These are phyloP conservation scores for Backusella sp. DNA, from an alignment of 192 early-diverging fungal species.

Conservation along the genomic window DNA sequence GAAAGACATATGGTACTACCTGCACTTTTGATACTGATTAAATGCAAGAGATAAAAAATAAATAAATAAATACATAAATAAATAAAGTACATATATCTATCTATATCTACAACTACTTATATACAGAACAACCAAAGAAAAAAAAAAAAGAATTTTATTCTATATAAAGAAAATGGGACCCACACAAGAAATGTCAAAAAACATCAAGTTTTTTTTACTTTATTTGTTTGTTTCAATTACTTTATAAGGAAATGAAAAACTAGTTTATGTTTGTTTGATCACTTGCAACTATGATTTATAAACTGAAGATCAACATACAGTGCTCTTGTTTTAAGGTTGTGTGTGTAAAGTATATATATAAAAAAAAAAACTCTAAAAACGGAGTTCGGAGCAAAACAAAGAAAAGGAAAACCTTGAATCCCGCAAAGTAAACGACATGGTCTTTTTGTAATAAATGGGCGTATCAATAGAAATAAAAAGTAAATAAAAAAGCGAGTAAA, in stretches of 20 bases:
- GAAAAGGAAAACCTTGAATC: background rate
- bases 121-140: background rate
- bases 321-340: too few relatives aligned
- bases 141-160: too few relatives aligned
- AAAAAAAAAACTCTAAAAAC: background rate
- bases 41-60: background rate
- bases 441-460: too few relatives aligned
- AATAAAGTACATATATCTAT: background rate
- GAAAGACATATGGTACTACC: slow-evolving; percentile 43
- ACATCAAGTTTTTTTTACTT: too few relatives aligned
- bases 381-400: background rate
- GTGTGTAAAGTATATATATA: background rate
- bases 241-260: background rate
- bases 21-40: slow-evolving; percentile 40
- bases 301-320: background rate
- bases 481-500: too few relatives aligned
- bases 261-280: background rate
- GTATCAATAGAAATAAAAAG: too few relatives aligned
- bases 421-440: too few relatives aligned
- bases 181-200: background rate
- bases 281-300: background rate
- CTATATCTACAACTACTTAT: background rate
- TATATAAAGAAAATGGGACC: background rate
- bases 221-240: background rate
- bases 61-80: background rate